phyloP scores from a whole-genome alignment of 78 protist species.

The Blattamonas nauphoetae region DNA sequence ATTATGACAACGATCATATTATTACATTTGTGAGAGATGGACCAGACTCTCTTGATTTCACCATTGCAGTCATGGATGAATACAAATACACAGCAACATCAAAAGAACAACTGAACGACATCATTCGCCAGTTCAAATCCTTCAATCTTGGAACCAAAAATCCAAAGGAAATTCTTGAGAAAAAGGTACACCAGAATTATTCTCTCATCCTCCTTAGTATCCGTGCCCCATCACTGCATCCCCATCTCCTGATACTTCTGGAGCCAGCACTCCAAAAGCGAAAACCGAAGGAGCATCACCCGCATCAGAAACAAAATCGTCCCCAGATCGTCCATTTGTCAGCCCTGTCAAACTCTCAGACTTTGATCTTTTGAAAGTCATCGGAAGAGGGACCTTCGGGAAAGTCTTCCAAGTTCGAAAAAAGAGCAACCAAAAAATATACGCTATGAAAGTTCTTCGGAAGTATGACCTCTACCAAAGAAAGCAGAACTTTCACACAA shows the following conservation, averaged over 20 bases:
- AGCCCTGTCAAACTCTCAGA: neutral
- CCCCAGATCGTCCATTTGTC: neutral
- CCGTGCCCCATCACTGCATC: neutral
- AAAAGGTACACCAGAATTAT: neutral
- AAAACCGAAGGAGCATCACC: neutral
- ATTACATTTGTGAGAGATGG: neutral
- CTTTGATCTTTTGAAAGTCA: neutral
- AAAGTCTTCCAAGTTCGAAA: conserved; percentile 17
- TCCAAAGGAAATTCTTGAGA: neutral
- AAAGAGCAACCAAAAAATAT: neutral
- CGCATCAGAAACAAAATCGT: neutral
- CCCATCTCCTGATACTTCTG: neutral
- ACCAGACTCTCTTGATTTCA: neutral
- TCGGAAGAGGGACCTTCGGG: conserved; percentile 16
- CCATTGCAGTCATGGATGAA: neutral
- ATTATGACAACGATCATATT: neutral
- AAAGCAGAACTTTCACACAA: neutral
- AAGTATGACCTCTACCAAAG: neutral
- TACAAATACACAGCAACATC: neutral
- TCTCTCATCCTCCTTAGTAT: neutral
- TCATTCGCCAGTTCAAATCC: neutral
- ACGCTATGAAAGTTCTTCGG: conserved; percentile 25
- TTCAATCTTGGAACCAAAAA: neutral
- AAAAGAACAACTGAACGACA: neutral
- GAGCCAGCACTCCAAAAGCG: neutral